These are phyloP conservation scores for Peronospora destructor DNA, from an alignment of 352 stramenopile genomes.

Conservation along the genomic window DNA sequence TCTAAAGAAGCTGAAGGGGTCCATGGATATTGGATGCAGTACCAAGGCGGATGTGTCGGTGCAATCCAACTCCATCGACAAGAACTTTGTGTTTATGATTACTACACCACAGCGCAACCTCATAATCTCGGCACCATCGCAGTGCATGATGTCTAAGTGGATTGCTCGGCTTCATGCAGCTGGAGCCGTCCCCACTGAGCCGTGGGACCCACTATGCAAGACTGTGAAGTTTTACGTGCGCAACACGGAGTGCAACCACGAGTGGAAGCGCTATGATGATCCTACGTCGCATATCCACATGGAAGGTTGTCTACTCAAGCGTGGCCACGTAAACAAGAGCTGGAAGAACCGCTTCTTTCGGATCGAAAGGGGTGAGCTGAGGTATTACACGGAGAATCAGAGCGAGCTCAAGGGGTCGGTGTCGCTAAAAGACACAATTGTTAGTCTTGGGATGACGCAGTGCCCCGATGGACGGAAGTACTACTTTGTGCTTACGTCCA, in stretches of 20 bases:
- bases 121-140: slow-evolving; percentile 72
- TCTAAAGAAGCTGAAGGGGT: slow-evolving; percentile 70
- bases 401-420: slow-evolving; percentile 66
- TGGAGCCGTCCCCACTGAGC: slow-evolving; percentile 53
- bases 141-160: slow-evolving; percentile 78
- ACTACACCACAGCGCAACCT: slow-evolving; percentile 65
- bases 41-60: slow-evolving; percentile 75
- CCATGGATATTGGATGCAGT: slow-evolving; percentile 63
- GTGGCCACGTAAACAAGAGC: slow-evolving; percentile 81
- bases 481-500: slow-evolving; percentile 82
- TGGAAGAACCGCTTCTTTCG: slow-evolving; percentile 87
- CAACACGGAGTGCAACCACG: slow-evolving; percentile 59
- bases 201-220: slow-evolving; percentile 73
- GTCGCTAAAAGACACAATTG: slow-evolving; percentile 66
- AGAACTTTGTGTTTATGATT: slow-evolving; percentile 80
- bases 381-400: slow-evolving; percentile 81
- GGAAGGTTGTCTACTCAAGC: slow-evolving; percentile 78
- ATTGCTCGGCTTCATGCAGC: slow-evolving; percentile 68
- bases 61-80: slow-evolving; percentile 75
- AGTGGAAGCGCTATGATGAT: slow-evolving; percentile 84
- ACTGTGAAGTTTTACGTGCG: slow-evolving; percentile 80
- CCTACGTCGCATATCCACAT: slow-evolving; percentile 83
- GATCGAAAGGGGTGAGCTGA: slow-evolving; percentile 71
- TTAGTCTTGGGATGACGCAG: slow-evolving; percentile 78
- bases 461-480: slow-evolving; percentile 72